Conservation (phyloP, 2,329 filamentous ascomycete genomes). For the Ploettnerulaceae sp. region DNA sequence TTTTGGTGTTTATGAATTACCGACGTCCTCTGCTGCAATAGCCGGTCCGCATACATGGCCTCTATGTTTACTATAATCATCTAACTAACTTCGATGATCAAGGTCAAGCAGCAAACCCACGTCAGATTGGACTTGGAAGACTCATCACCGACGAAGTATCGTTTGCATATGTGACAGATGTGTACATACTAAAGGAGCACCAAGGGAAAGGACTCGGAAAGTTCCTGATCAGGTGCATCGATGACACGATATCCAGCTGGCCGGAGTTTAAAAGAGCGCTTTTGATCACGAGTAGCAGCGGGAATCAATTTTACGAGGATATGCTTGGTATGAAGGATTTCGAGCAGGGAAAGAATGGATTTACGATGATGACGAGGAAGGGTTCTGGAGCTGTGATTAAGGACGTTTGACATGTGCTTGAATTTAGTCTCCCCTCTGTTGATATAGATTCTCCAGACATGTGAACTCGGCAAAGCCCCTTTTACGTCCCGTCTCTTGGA, state of each 20-base stretch:
- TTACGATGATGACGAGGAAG: constrained; percentile 15
- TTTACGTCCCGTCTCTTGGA: too few species aligned
- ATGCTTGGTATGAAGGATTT: constrained; percentile 24
- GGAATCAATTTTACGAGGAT: constrained; percentile 27
- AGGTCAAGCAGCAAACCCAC: too few species aligned
- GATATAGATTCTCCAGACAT: too few species aligned
- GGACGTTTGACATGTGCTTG: too few species aligned
- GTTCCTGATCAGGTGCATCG: constrained; percentile 59
- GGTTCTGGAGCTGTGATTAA: constrained; percentile 6
- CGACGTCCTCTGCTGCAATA: constrained; percentile 32
- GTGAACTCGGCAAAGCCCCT: too few species aligned
- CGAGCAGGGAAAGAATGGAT: constrained; percentile 17
- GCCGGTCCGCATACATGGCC: constrained; percentile 35
- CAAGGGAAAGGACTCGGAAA: constrained; percentile 58
- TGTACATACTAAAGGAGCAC: constrained; percentile 57
- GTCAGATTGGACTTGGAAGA: constrained; percentile 54
- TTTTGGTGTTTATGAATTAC: constrained; percentile 50
- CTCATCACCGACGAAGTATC: constrained; percentile 67
- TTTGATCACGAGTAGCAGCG: constrained; percentile 41
- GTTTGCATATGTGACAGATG: constrained; percentile 65
- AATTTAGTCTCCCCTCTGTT: too few species aligned
- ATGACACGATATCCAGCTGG: constrained; percentile 52
- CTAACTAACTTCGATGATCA: too few species aligned
- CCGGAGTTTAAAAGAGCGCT: constrained; percentile 55
- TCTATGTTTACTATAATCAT: too few species aligned